Evolutionary conservation across 2,329 filamentous ascomycete species (phyloP), one percentile per base, ranked within the genome.

Genomic region (Fusarium pilosicola): DNA sequence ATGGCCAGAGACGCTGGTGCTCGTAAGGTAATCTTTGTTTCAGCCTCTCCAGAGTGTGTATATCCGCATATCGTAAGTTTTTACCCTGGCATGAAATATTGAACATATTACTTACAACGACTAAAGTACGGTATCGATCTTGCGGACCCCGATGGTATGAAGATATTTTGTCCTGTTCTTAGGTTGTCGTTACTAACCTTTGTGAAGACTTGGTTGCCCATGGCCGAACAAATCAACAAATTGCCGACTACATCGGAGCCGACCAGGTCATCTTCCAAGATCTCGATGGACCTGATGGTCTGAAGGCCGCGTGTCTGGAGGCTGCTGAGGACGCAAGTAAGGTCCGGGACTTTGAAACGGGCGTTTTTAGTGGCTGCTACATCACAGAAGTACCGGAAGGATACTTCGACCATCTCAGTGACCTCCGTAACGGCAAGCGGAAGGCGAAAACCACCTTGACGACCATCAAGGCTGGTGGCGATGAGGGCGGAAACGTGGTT

Each of bases 1-100:
- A 97, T 97, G 95, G 94, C 93, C 18, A 88, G 92, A 57, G 95
- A 97, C 84, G 92, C 93, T 17, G 93, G 93, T 28, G 95, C 95
- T 3, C 91, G 88, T 76, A 94, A 93, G 80, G 93, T 97, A 58
- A 92, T 95, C 77, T 94, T 98, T 77, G 92, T 92, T 58, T 94
- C 91, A 57, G 97, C 94, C 81, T 90, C 93, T 12, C 95, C 95
- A 4, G 92, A 92, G 15, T 94, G 97, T 81, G 94, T 90, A 18
- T 90, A 97, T 80, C 93, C 94, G 4, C 95, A 98, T 79, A 94
- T 98, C 76, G 96, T 96, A 83, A 92, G 83, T 81, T 30, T 11
- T 8, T 17, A 6, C n/a, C 30, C 26, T 11, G 20, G 30, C 32
- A 32, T 28, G 4, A 24, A 36, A 26, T 13, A 32, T 26, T 34